phyloP scores from a whole-genome alignment of 2,329 filamentous ascomycete species.

The Ceratocystis variospora region DNA sequence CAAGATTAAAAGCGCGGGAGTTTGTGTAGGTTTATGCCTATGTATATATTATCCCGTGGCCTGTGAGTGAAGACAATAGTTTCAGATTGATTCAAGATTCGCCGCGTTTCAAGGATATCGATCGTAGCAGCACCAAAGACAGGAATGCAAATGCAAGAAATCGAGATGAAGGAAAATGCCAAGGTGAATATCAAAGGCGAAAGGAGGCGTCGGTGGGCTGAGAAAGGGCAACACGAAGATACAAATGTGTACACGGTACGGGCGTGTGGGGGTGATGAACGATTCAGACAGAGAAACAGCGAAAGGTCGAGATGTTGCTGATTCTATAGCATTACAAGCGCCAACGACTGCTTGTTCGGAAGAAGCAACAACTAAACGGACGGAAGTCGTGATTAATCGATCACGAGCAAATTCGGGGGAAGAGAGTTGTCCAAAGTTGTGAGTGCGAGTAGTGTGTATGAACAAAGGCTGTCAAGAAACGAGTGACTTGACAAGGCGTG shows the following conservation, averaged over 20 bases:
- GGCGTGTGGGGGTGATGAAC: background rate
- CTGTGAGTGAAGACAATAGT: background rate
- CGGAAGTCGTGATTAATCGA: background rate
- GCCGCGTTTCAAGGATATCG: background rate
- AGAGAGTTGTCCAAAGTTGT: slow-evolving; percentile 3
- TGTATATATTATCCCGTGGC: background rate
- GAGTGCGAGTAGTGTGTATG: slow-evolving; percentile 1
- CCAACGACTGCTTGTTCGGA: background rate
- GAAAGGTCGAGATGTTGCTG: background rate
- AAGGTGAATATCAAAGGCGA: background rate
- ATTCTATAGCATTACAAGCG: background rate
- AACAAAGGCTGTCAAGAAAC: slow-evolving; percentile 4
- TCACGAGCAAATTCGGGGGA: background rate
- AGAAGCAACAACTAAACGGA: slow-evolving; percentile 13
- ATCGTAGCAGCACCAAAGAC: background rate
- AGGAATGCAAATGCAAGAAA: slow-evolving; percentile 3
- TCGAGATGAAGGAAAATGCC: background rate
- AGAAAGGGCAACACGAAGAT: slow-evolving; percentile 18
- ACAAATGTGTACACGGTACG: slow-evolving; percentile 13
- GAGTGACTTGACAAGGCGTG: slow-evolving; percentile 13
- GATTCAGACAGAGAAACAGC: background rate
- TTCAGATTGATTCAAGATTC: background rate
- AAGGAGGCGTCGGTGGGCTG: background rate
- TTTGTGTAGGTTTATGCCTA: background rate
- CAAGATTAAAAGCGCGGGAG: background rate